These are phyloP conservation scores for Xenosphaeropsis pyriputrescens DNA, from an alignment of 2,329 filamentous ascomycete genomes.

Conservation along the genomic window DNA sequence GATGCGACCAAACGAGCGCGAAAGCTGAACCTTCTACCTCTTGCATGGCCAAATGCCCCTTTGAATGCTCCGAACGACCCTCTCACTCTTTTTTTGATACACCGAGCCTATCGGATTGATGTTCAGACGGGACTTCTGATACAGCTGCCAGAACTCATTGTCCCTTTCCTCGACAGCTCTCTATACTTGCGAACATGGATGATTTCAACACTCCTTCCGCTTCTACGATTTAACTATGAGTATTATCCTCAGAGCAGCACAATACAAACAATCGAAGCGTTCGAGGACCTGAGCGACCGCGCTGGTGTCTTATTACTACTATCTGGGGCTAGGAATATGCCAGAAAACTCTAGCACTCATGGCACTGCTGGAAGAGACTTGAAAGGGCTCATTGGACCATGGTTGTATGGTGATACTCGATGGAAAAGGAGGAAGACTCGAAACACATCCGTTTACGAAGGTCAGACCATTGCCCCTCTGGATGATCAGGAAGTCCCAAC, in stretches of 20 bases:
- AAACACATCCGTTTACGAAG: conserved; percentile 3
- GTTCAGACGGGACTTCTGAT: conserved; percentile 55
- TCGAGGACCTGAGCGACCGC: conserved; percentile 44
- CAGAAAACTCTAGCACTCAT: conserved; percentile 15
- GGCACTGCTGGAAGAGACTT: conserved; percentile 45
- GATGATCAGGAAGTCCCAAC: conserved; percentile 10
- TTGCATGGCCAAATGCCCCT: conserved; percentile 33
- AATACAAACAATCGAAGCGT: conserved; percentile 41
- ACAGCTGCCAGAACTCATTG: conserved; percentile 51
- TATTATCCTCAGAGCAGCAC: conserved; percentile 39
- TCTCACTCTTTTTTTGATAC: conserved; percentile 49
- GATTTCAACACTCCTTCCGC: conserved; percentile 52
- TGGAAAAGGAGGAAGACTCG: conserved; percentile 32
- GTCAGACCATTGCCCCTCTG: conserved; percentile 7
- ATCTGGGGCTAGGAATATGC: conserved; percentile 33
- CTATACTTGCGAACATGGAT: conserved; percentile 52
- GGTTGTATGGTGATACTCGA: conserved; percentile 51
- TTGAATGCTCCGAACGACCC: conserved; percentile 34
- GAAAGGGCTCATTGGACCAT: conserved; percentile 54
- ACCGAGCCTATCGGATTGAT: conserved; percentile 55
- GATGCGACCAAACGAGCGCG: conserved; percentile 48
- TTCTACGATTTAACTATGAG: conserved; percentile 53
- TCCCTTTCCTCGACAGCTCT: conserved; percentile 50
- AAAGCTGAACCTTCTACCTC: conserved; percentile 46
- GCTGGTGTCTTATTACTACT: conserved; percentile 47